Conservation (phyloP, 2,329 filamentous ascomycete genomes). For the Colletotrichum orchidophilum region DNA sequence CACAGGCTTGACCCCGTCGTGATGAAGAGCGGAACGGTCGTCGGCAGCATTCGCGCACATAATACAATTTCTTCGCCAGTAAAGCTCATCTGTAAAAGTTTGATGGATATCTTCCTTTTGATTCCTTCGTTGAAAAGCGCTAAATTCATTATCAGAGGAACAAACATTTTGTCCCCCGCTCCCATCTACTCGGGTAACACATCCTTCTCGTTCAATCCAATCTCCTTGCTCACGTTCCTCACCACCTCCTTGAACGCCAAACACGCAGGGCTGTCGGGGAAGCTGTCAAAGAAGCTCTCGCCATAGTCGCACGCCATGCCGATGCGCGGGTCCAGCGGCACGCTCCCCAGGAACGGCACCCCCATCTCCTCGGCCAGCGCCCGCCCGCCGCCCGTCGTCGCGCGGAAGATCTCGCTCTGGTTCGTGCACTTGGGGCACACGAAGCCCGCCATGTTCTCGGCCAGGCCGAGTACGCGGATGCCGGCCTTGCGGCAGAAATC, state of each 20-base stretch:
- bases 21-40: not conserved
- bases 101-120: constrained; percentile 12
- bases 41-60: constrained; percentile 21
- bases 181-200: constrained; percentile 55
- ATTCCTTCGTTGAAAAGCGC: not conserved
- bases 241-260: constrained; percentile 84
- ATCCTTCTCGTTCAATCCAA: constrained; percentile 69
- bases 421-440: constrained; percentile 93
- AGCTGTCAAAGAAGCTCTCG: constrained; percentile 95
- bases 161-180: not conserved
- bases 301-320: constrained; percentile 97
- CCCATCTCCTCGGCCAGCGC: constrained; percentile 85
- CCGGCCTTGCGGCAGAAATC: constrained; percentile 97
- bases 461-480: constrained; percentile 86
- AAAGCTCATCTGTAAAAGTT: not conserved
- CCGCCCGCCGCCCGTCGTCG: constrained; percentile 88
- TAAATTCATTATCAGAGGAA: not conserved
- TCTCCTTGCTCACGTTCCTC: constrained; percentile 71
- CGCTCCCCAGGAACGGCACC: constrained; percentile 87
- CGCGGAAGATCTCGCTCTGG: constrained; percentile 84
- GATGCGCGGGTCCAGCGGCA: constrained; percentile 92
- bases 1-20: not conserved
- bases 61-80: constrained; percentile 12
- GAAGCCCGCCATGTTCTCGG: constrained; percentile 98
- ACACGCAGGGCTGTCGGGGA: constrained; percentile 92